Evolutionary conservation across 1,139 yeast species (phyloP).

Genomic region (Suhomyces bokatorum): DNA sequence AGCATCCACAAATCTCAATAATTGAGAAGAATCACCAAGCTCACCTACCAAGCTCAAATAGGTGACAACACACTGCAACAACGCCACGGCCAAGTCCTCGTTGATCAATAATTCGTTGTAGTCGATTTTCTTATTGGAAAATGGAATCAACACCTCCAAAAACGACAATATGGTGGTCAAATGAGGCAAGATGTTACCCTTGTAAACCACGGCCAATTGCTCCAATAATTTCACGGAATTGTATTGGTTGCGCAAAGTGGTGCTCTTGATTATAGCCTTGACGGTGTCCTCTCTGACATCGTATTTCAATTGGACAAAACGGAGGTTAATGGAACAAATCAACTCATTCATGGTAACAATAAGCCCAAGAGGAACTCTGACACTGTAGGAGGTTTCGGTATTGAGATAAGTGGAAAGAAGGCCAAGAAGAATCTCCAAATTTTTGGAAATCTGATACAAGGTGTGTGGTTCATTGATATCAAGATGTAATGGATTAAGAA

Average conservation of each 20-base stretch:
- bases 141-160: conserved; percentile 56
- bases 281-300: conserved; percentile 57
- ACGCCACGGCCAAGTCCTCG: conserved; percentile 32
- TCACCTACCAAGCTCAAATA: conserved; percentile 34
- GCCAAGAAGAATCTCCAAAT: conserved; percentile 48
- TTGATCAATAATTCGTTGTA: conserved; percentile 29
- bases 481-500: conserved; percentile 51
- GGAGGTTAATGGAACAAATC: conserved; percentile 53
- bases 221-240: conserved; percentile 45
- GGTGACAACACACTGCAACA: conserved; percentile 30
- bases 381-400: conserved; percentile 48
- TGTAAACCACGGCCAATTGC: conserved; percentile 38
- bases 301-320: conserved; percentile 53
- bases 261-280: conserved; percentile 38
- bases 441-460: conserved; percentile 49
- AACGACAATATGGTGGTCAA: conserved; percentile 47
- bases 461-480: conserved; percentile 59
- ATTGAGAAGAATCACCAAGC: conserved; percentile 39
- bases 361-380: conserved; percentile 58
- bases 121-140: conserved; percentile 41
- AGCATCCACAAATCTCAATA: conserved; percentile 48
- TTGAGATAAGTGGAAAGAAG: conserved; percentile 47
- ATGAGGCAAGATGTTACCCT: conserved; percentile 52
- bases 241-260: conserved; percentile 47
- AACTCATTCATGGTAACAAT: conserved; percentile 51